These are phyloP conservation scores for Coemansia sp. DNA, from an alignment of 192 early-diverging fungal species.

Conservation along the genomic window DNA sequence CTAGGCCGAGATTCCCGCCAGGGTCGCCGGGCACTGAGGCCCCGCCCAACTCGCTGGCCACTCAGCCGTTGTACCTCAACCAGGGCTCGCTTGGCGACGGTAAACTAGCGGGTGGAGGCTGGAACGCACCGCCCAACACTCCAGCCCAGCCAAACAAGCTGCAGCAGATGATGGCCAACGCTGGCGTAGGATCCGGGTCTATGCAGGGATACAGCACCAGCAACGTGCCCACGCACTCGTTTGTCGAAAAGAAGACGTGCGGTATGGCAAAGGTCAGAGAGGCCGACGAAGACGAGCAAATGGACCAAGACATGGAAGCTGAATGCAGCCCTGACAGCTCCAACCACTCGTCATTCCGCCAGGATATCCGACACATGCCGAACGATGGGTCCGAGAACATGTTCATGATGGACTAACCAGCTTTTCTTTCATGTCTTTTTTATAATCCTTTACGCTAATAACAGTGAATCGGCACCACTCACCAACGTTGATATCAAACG, in stretches of 20 bases:
- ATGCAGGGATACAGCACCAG: slow-evolving; percentile 12
- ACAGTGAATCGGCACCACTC: background rate
- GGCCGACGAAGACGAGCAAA: slow-evolving; percentile 19
- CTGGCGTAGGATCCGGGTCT: background rate
- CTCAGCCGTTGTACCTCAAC: slow-evolving; percentile 13
- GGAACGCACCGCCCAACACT: slow-evolving; percentile 35
- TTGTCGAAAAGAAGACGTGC: slow-evolving; percentile 20
- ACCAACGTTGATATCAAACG: background rate
- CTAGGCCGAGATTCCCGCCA: slow-evolving; percentile 4
- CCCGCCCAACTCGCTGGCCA: slow-evolving; percentile 37
- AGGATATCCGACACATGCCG: slow-evolving; percentile 11
- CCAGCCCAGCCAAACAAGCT: slow-evolving; percentile 30
- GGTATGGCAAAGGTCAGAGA: slow-evolving; percentile 21
- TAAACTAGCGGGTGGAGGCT: slow-evolving; percentile 12
- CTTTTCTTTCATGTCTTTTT: background rate
- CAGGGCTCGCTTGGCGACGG: slow-evolving; percentile 4
- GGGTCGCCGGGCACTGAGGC: slow-evolving; percentile 26
- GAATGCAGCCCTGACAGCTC: slow-evolving; percentile 20
- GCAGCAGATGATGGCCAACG: slow-evolving; percentile 23
- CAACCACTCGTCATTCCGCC: slow-evolving; percentile 26
- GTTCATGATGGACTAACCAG: slow-evolving; percentile 34
- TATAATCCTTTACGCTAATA: background rate
- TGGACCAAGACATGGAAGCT: slow-evolving; percentile 16
- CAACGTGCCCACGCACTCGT: slow-evolving; percentile 27
- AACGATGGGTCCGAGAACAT: slow-evolving; percentile 21